A percentile compares a stretch with the other conserved stretches of the same genome.
phyloP scores from a whole-genome alignment of 202 grass and related monocot genomes.

The Carex arenaria region DNA sequence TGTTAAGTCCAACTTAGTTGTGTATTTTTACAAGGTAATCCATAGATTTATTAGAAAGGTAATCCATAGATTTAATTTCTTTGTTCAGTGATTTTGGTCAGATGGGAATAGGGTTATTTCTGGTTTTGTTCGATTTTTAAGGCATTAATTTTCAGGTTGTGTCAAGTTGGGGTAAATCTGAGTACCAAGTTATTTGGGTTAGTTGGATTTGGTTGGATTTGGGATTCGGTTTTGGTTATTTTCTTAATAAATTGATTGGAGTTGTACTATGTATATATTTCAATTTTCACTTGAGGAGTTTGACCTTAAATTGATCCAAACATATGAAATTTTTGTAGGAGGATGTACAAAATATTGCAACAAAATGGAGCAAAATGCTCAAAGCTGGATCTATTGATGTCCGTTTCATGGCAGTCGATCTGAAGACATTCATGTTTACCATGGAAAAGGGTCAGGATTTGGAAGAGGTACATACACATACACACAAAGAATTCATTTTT shows the following conservation, averaged over 20 bases:
- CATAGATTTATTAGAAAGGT: no score
- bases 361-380: slow-evolving; percentile 83
- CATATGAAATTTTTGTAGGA: slow-evolving; percentile 35
- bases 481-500: not conserved
- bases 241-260: not conserved
- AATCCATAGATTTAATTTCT: not conserved
- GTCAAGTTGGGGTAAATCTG: not conserved
- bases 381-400: slow-evolving; percentile 63
- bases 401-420: slow-evolving; percentile 73
- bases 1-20: no score
- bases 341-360: slow-evolving; percentile 47
- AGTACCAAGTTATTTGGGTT: not conserved
- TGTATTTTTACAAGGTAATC: no score
- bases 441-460: slow-evolving; percentile 63
- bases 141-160: not conserved
- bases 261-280: not conserved
- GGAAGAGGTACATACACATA: slow-evolving; percentile 41
- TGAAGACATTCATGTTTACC: slow-evolving; percentile 88
- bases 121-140: not conserved
- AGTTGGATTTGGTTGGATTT: not conserved
- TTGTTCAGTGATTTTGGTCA: not conserved
- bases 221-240: not conserved
- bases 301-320: not conserved
- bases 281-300: not conserved
- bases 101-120: not conserved